phyloP scores from a whole-genome alignment of 192 early-diverging fungal species.

The Pilobolus umbonatus region DNA sequence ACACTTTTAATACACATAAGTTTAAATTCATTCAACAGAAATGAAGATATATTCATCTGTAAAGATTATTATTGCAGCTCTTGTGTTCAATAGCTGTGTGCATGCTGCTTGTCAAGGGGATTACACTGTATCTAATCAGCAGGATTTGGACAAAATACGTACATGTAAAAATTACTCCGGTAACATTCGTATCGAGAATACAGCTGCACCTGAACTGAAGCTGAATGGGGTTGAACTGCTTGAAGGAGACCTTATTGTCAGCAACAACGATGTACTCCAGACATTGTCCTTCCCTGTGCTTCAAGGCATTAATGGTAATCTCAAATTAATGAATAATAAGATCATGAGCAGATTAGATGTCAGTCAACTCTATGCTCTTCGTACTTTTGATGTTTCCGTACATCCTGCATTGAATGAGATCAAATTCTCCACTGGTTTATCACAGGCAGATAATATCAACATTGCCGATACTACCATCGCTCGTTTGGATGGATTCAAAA shows the following conservation, averaged over 20 bases:
- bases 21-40: neutral
- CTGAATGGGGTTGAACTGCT: conserved; percentile 15
- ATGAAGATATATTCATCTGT: neutral
- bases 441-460: conserved; percentile 14
- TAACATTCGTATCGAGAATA: conserved; percentile 24
- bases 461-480: conserved; percentile 27
- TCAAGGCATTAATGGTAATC: conserved; percentile 26
- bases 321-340: conserved; percentile 24
- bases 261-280: conserved; percentile 19
- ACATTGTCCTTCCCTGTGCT: conserved; percentile 12
- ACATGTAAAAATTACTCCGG: conserved; percentile 25
- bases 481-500: conserved; percentile 15
- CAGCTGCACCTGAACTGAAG: conserved; percentile 7
- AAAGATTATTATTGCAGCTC: neutral
- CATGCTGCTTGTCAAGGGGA: conserved; percentile 21
- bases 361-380: conserved; percentile 2
- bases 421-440: conserved; percentile 21
- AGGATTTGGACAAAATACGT: conserved; percentile 24
- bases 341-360: conserved; percentile 13
- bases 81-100: neutral
- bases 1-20: no score
- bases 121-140: conserved; percentile 13
- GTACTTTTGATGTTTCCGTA: conserved; percentile 15
- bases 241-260: conserved; percentile 22
- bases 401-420: conserved; percentile 19